Evolutionary conservation across 1,284 basidiomycete genomes (phyloP), one percentile per base, ranked within the genome.

Genomic region (Heterobasidion parviporum): DNA sequence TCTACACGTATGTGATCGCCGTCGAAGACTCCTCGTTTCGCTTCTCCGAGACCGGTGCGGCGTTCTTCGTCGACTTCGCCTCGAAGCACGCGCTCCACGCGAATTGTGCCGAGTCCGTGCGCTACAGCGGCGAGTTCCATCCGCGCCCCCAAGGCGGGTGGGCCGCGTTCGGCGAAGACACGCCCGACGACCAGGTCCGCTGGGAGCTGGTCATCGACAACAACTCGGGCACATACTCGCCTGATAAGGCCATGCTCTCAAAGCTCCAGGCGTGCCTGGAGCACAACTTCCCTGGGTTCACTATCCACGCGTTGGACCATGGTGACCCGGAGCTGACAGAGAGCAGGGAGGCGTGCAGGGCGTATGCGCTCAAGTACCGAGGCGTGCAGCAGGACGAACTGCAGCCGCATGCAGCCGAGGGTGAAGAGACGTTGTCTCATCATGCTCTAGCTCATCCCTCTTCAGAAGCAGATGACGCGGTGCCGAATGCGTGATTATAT

Each of bases 201-300:
- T 89, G 87, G 87, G 85, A 89, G 67, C 66, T 89, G 46, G 83
- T 88, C 53, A 78, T 89, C 62, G 87, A 89, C 66, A 89, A 89
- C 63, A 87, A 88, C 65, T 85, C 81, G 58, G 87, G 87, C 43
- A 89, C 86, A 52, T 89, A 89, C 64, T 75, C 83, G 16, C 87
- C 87, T 3, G 80, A 87, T 65, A 73, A 77, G 59, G 68, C 60
- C 56, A 61, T 87, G 60, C 68, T 89, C 7, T 79, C 81, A 2
- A 65, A 72, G 53, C 65, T 88, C 58, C 77, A 79, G 66, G 73
- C 69, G 58, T 67, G 85, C 16, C 64, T 89, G 54, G 80, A 86
- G 68, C 75, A 78, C 62, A 91, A 92, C 65, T 89, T 92, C 64
- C 74, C 79, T 14, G 83, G 83, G 3, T 74, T 90, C 56, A 69